Base-by-base conservation (phyloP, 2,329 filamentous ascomycete species). In the Monosporascus sp. region DNA sequence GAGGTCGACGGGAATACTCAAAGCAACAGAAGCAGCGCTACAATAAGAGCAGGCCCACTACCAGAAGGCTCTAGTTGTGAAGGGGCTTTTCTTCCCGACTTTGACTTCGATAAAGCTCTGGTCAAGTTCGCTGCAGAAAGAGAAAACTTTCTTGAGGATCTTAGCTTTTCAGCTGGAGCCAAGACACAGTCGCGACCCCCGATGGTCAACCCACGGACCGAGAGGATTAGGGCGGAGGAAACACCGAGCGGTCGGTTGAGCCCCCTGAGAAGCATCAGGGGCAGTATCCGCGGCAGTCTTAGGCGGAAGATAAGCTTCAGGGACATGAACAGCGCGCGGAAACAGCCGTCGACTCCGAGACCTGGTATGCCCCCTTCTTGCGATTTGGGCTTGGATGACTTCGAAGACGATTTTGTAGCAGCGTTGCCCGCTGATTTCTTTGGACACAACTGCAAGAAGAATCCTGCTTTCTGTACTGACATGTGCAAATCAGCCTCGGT, bases 121-220 rank as follows among this genome's bases (percentile, higher is more conserved):
- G 76, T 91, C 65, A 97, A 97, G 73, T 99, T 99, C 70, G 91
- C 94, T 46, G 88, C 87, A n/a, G 93, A 97, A 74, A 81, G 94
- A 59, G 94, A 99, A 64, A 88, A 87, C 55, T 99, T 99, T 65
- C 77, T 97, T 50, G 90, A 96, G 59, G 94, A 99, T 69, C 80
- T 97, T 51, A 91, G 87, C 60, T 91, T 97, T 69, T 90, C 83
- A 60, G 91, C 92, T 22, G 91, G 92, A 44, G 88, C 89, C 41
- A 88, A 90, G 59, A 79, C 88, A 24, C 82, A 88, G 61, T 75
- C 81, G 53, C 77, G 86, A 53, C 84, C 86, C 24, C 84, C 84
- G 9, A 90, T 89, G 76, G 82, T 91, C 31, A 87, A 90, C 61
- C 85, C 91, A 35, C 85, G 89, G 62, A 84, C 92, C 3, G 89